Conservation (phyloP, 2,329 filamentous ascomycete species). For the Fusarium oxysporum region DNA sequence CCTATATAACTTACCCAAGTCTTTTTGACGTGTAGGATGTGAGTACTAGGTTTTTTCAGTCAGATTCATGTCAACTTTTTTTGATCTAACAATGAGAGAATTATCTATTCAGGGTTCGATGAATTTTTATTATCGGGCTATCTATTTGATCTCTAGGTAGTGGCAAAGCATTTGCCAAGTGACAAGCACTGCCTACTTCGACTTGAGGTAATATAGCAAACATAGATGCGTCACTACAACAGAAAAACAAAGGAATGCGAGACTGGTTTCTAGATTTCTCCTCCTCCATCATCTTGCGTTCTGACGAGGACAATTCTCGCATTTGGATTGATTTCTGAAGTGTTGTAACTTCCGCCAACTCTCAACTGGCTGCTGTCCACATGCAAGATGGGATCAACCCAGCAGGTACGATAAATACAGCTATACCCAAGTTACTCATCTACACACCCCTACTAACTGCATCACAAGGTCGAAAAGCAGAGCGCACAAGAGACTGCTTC, state of each 20-base stretch:
- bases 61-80: not conserved
- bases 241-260: not conserved
- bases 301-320: not conserved
- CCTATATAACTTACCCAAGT: not conserved
- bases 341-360: not conserved
- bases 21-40: too few species aligned
- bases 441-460: not conserved
- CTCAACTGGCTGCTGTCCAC: not conserved
- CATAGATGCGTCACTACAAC: not conserved
- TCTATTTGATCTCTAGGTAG: not conserved
- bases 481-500: not conserved
- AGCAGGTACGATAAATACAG: not conserved
- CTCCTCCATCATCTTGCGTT: not conserved
- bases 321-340: not conserved
- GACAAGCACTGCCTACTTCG: not conserved
- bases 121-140: not conserved
- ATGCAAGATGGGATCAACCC: not conserved
- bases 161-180: not conserved
- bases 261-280: not conserved
- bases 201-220: not conserved
- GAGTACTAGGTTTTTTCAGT: not conserved
- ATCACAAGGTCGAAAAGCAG: not conserved
- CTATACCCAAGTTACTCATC: not conserved
- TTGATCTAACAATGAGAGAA: too few species aligned
- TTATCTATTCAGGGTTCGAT: too few species aligned